A percentile compares a stretch with the other conserved stretches of the same genome.
phyloP scores from a whole-genome alignment of 2,329 filamentous ascomycete genomes.

The Elsinoe arachidis region DNA sequence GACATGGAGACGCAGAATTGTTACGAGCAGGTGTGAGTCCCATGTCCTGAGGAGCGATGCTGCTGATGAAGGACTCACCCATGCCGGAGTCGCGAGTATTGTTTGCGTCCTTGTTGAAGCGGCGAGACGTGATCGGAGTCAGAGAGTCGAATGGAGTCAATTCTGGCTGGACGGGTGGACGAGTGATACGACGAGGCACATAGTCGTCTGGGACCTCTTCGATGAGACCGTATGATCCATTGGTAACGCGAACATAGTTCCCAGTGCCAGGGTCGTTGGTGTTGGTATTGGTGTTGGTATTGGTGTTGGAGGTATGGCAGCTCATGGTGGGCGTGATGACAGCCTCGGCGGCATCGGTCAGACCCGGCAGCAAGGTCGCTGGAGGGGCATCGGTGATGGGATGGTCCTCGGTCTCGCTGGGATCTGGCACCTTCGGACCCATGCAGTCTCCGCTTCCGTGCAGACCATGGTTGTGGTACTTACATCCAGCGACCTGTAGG shows the following conservation, averaged over 20 bases:
- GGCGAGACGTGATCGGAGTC: not conserved
- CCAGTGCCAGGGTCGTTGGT: too few species aligned
- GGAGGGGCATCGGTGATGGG: too few species aligned
- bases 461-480: conserved; percentile 10
- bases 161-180: not conserved
- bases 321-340: too few species aligned
- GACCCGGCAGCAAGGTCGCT: too few species aligned
- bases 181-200: not conserved
- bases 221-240: not conserved
- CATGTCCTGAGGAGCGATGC: not conserved
- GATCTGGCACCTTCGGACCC: not conserved
- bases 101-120: not conserved
- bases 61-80: not conserved
- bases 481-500: not conserved
- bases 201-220: not conserved
- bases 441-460: not conserved
- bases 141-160: not conserved
- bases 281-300: too few species aligned
- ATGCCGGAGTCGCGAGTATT: not conserved
- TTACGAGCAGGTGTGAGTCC: not conserved
- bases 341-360: too few species aligned
- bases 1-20: not conserved
- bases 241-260: not conserved
- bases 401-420: too few species aligned
- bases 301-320: too few species aligned